These are phyloP conservation scores for Cytospora piceicola DNA, from an alignment of 2,329 filamentous ascomycete genomes.

Conservation along the genomic window DNA sequence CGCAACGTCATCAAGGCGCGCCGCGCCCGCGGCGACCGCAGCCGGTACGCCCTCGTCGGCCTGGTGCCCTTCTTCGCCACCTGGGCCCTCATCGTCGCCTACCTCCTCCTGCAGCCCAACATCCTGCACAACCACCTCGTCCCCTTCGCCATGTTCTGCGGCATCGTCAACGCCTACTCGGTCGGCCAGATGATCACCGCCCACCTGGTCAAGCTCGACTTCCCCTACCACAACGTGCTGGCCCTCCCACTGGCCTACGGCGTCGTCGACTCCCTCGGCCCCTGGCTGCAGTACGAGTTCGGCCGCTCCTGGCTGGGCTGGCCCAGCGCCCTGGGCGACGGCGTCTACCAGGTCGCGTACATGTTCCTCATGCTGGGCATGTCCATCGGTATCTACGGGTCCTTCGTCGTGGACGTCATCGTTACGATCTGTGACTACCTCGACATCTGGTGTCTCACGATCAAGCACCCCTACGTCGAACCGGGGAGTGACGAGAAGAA, in stretches of 20 bases:
- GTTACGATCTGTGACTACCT: slow-evolving; percentile 97
- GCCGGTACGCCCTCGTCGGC: slow-evolving; percentile 76
- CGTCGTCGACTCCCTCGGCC: slow-evolving; percentile 80
- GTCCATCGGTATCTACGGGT: slow-evolving; percentile 89
- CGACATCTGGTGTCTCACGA: slow-evolving; percentile 97
- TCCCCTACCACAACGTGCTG: slow-evolving; percentile 90
- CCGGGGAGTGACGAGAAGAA: slow-evolving; percentile 33
- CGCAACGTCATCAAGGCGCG: slow-evolving; percentile 84
- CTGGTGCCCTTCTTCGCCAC: slow-evolving; percentile 78
- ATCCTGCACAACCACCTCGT: slow-evolving; percentile 84
- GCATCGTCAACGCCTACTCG: slow-evolving; percentile 90
- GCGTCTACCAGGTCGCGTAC: slow-evolving; percentile 87
- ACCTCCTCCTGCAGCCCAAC: slow-evolving; percentile 81
- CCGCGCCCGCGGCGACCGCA: slow-evolving; percentile 71
- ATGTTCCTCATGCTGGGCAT: slow-evolving; percentile 86
- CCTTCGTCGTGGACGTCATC: slow-evolving; percentile 96
- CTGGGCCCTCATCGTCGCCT: slow-evolving; percentile 77
- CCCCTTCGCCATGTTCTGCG: slow-evolving; percentile 86
- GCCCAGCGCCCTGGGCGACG: slow-evolving; percentile 75
- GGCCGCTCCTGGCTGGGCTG: slow-evolving; percentile 70
- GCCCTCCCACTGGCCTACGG: slow-evolving; percentile 76
- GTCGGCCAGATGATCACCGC: slow-evolving; percentile 96
- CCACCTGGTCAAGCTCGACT: slow-evolving; percentile 83
- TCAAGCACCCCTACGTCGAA: slow-evolving; percentile 77
- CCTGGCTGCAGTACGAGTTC: slow-evolving; percentile 59